These are phyloP conservation scores for Fusarium udum DNA, from an alignment of 2,329 filamentous ascomycete genomes.

Conservation along the genomic window DNA sequence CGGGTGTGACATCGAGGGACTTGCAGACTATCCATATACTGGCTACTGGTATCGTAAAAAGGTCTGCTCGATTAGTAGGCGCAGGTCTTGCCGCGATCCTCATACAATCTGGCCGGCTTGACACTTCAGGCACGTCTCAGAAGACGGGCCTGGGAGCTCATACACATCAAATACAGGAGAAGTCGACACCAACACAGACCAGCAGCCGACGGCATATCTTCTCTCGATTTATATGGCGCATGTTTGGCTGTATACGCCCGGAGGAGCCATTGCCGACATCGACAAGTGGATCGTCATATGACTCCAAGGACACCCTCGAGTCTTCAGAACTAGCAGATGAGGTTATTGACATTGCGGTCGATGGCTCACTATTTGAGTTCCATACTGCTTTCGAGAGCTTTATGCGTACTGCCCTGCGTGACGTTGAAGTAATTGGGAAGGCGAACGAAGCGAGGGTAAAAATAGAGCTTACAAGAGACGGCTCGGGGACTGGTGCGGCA, in stretches of 20 bases:
- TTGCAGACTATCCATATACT: neutral
- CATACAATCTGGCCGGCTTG: neutral
- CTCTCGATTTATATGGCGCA: fast-evolving
- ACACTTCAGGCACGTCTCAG: neutral
- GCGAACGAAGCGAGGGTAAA: neutral
- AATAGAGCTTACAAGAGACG: conserved; percentile 15
- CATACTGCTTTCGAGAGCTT: neutral
- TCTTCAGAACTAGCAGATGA: neutral
- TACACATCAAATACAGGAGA: neutral
- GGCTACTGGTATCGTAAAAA: neutral
- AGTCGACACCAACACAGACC: fast-evolving
- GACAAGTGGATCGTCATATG: neutral
- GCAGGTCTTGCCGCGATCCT: conserved; percentile 2
- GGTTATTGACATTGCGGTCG: neutral
- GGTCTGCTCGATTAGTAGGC: conserved; percentile 7
- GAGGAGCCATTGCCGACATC: fast-evolving
- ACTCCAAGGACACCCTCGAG: neutral
- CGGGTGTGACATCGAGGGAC: neutral
- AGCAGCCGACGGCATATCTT: fast-evolving
- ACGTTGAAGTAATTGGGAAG: neutral
- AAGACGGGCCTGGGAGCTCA: neutral
- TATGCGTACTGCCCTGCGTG: neutral
- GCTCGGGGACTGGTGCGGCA: conserved; percentile 8
- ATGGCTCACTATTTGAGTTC: conserved; percentile 8
- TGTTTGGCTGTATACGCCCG: neutral